phyloP scores from a whole-genome alignment of 192 early-diverging fungal genomes.

The Entophlyctis helioformis region DNA sequence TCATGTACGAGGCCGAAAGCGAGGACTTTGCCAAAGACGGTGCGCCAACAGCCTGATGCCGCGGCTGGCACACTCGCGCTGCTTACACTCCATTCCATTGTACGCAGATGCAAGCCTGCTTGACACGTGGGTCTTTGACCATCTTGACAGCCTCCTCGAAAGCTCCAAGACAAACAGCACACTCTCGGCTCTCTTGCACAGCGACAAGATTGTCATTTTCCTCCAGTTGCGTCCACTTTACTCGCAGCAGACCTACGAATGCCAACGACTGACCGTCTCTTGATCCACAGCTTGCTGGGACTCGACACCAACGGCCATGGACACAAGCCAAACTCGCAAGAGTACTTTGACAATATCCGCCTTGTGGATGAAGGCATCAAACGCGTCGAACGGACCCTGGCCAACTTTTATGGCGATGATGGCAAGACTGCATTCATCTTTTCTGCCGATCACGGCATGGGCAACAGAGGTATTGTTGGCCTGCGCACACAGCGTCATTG shows the following conservation, averaged over 20 bases:
- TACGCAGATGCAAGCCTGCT: conserved; percentile 63
- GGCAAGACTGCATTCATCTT: conserved; percentile 81
- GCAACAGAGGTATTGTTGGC: conserved; percentile 54
- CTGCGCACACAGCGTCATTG: background rate
- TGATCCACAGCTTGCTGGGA: conserved; percentile 58
- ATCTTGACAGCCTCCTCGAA: conserved; percentile 61
- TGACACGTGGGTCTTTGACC: conserved; percentile 88
- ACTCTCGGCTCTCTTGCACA: conserved; percentile 45
- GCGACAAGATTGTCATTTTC: conserved; percentile 80
- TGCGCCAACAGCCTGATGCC: conserved; percentile 1
- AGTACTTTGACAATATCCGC: conserved; percentile 79
- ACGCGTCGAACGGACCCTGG: conserved; percentile 54
- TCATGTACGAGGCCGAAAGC: conserved; percentile 77
- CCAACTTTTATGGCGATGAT: conserved; percentile 68
- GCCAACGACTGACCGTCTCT: too few relatives aligned
- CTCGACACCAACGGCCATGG: conserved; percentile 93
- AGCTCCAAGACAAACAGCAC: conserved; percentile 21
- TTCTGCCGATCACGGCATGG: conserved; percentile 95
- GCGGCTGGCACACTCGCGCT: background rate
- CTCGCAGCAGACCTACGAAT: too few relatives aligned
- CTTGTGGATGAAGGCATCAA: conserved; percentile 69
- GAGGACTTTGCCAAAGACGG: conserved; percentile 72
- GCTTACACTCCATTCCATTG: background rate
- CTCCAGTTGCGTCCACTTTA: conserved; percentile 64
- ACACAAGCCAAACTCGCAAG: conserved; percentile 66